Evolutionary conservation across 2,329 filamentous ascomycete species (phyloP).

Genomic region (Aspergillus versicolor): DNA sequence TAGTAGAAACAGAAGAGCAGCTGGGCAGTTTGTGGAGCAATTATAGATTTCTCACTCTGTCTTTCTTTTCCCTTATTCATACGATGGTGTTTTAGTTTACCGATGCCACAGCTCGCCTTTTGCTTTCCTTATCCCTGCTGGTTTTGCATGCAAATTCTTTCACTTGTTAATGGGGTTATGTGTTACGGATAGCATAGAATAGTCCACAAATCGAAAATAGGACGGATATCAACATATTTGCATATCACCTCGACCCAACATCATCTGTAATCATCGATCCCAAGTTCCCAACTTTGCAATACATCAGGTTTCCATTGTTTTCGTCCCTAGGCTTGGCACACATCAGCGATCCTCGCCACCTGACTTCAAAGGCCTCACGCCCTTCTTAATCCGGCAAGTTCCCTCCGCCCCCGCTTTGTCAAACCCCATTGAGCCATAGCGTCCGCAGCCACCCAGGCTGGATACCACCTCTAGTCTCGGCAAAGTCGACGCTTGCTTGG

Average conservation of each 20-base stretch:
- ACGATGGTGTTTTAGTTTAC: slow-evolving; percentile 17
- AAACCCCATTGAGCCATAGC: too few species aligned
- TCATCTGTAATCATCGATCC: not conserved
- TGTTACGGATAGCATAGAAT: slow-evolving; percentile 30
- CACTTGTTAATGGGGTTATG: slow-evolving; percentile 25
- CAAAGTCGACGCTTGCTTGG: too few species aligned
- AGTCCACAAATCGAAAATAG: slow-evolving; percentile 20
- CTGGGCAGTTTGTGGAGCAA: slow-evolving; percentile 34
- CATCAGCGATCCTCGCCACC: too few species aligned
- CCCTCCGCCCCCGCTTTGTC: too few species aligned
- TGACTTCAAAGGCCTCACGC: too few species aligned
- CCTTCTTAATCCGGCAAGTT: too few species aligned
- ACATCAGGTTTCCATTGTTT: too few species aligned
- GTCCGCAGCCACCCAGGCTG: too few species aligned
- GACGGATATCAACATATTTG: not conserved
- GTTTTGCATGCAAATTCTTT: slow-evolving; percentile 26
- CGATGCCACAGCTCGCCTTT: slow-evolving; percentile 24
- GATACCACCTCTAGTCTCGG: too few species aligned
- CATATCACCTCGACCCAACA: too few species aligned
- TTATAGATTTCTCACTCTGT: slow-evolving; percentile 25
- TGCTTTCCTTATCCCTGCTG: slow-evolving; percentile 25
- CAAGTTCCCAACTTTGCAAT: too few species aligned
- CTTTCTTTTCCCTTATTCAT: slow-evolving; percentile 17
- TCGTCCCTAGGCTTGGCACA: too few species aligned
- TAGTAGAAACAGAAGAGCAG: slow-evolving; percentile 33